Percentiles rank a stretch among this genome's conserved stretches.
Evolutionary conservation across 1,284 basidiomycete species (phyloP).

Genomic region (Leccinum griseonigrum): DNA sequence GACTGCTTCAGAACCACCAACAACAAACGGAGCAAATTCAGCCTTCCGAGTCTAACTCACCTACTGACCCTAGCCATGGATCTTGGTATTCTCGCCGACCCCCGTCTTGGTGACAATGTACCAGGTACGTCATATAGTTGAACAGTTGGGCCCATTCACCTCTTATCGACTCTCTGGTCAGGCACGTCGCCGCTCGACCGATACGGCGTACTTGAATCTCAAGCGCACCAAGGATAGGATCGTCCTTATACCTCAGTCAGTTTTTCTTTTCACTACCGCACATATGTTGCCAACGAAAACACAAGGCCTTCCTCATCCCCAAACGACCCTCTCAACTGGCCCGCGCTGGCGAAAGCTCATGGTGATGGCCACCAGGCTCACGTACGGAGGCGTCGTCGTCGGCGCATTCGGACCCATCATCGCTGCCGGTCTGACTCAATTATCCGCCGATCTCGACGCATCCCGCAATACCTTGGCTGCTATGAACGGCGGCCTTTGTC

Average conservation of each 20-base stretch:
- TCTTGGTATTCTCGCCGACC: not conserved
- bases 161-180: not conserved
- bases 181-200: not conserved
- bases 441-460: not conserved
- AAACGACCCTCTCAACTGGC: constrained; percentile 1
- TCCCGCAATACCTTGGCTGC: not conserved
- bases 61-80: not conserved
- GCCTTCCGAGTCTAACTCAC: not conserved
- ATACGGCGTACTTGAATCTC: not conserved
- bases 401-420: not conserved
- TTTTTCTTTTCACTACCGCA: not conserved
- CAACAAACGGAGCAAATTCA: constrained; percentile 34
- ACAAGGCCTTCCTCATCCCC: not conserved
- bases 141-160: not conserved
- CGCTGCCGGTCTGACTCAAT: not conserved
- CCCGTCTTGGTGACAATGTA: not conserved
- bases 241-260: not conserved
- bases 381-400: not conserved
- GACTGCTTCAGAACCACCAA: constrained; percentile 58
- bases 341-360: not conserved
- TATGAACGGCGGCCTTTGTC: not conserved
- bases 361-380: not conserved
- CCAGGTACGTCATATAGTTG: not conserved
- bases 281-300: not conserved
- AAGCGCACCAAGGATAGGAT: not conserved